Base-by-base conservation (phyloP, 116 monocot species). In the Papilionanthe hybrid region DNA sequence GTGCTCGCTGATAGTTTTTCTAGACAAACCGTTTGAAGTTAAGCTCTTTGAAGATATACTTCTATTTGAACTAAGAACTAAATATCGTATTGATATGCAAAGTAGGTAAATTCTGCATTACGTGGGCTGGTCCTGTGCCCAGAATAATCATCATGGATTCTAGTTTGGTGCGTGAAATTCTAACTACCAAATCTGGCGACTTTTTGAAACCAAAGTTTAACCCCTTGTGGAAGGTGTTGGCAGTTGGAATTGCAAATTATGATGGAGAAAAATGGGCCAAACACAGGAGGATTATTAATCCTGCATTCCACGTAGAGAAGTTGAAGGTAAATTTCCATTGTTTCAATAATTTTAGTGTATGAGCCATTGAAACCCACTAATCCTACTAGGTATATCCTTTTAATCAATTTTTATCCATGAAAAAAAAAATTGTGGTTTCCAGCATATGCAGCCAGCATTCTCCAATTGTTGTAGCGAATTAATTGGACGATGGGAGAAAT, bases 231-330 rank as follows among this genome's bases (percentile, higher is more conserved):
- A 83, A 27, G 11, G 29, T 77, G 1, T 20, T 88, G 7, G 66
- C 42, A 3, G n/a, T 50, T 20, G 92, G 90, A 29, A 42, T 90
- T 55, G 15, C 20, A 8, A 78, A 0, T 15, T 65, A 81, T 48
- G 79, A 86, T 4, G 87, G 89, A 4, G 85, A 85, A 19, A 87
- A 89, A 30, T 89, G 91, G 85, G 91, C 75, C 1, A 79, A 69
- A 47, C 83, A 85, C 43, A 80, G 91, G 69, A 87, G 78, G 56
- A 89, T 91, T 23, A 47, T 90, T 25, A 88, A 81, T 68, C 90
- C 89, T 74, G 92, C 92, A 47, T 92, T 92, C 77, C 90, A 92
- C 47, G 3, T 76, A 1, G 86, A 88, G 65, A 92, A 88, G 76
- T 17, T 88, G 12, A 89, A 87, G 87, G 92, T 92, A 56, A 19